Evolutionary conservation across 2,329 filamentous ascomycete species (phyloP).

Genomic region (Purpureocillium takamizusanense): DNA sequence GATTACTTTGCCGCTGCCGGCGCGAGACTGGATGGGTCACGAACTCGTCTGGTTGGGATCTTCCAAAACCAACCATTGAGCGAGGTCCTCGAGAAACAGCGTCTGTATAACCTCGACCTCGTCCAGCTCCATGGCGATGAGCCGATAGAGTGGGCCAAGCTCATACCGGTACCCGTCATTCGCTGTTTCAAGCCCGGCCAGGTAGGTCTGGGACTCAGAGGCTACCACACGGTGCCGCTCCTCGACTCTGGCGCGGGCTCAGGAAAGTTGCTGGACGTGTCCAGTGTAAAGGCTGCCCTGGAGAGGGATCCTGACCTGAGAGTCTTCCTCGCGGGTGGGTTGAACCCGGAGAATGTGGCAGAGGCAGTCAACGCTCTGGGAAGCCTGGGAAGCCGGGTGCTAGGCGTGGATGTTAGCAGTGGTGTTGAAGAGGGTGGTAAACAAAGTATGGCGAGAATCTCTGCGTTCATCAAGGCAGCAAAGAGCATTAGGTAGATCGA

Average conservation of each 20-base stretch:
- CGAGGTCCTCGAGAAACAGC: conserved; percentile 72
- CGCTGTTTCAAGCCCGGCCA: conserved; percentile 73
- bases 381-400: conserved; percentile 49
- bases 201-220: conserved; percentile 61
- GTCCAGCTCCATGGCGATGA: conserved; percentile 92
- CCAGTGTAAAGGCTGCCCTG: conserved; percentile 58
- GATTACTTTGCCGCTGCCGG: conserved; percentile 65
- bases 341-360: conserved; percentile 71
- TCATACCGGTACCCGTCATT: conserved; percentile 90
- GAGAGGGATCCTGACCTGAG: conserved; percentile 60
- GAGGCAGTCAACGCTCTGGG: conserved; percentile 56
- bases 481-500: conserved; percentile 45
- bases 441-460: conserved; percentile 76
- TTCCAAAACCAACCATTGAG: conserved; percentile 85
- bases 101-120: conserved; percentile 68
- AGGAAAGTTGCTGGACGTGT: conserved; percentile 67
- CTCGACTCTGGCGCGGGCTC: conserved; percentile 83
- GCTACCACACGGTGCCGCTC: conserved; percentile 75
- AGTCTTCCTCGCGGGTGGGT: conserved; percentile 75
- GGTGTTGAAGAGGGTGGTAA: conserved; percentile 79
- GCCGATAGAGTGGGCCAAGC: conserved; percentile 78
- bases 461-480: conserved; percentile 66
- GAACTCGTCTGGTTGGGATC: conserved; percentile 80
- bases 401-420: conserved; percentile 88
- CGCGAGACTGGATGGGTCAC: conserved; percentile 38